Evolutionary conservation across 78 protist species (phyloP).

Genomic region (Dictyostelium purpureum): DNA sequence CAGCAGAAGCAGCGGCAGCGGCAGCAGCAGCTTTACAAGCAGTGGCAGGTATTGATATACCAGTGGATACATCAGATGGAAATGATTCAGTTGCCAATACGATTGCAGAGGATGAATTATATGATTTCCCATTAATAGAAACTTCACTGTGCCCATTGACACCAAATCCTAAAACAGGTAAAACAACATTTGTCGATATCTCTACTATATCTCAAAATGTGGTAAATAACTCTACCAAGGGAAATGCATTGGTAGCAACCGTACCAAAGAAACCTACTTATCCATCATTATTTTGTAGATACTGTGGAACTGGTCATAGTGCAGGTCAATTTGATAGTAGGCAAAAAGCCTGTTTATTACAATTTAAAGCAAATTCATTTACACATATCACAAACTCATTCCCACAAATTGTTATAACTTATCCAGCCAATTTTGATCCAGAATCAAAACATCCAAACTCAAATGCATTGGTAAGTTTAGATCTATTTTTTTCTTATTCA

Average conservation of each 20-base stretch:
- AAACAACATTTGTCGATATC: not conserved
- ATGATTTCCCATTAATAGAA: conserved; percentile 33
- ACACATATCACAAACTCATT: conserved; percentile 24
- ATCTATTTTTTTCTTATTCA: not conserved
- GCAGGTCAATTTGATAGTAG: conserved; percentile 54
- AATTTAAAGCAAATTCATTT: not conserved
- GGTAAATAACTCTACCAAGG: not conserved
- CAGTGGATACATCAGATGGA: too few relatives aligned
- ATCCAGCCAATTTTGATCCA: conserved; percentile 47
- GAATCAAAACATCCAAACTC: conserved; percentile 63
- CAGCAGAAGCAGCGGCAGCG: not conserved
- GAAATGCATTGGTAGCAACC: not conserved
- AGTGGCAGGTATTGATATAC: not conserved
- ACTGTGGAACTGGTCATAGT: conserved; percentile 64
- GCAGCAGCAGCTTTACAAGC: not conserved
- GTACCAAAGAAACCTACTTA: conserved; percentile 27
- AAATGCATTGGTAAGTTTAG: not conserved
- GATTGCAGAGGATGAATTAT: not conserved
- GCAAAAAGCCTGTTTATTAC: conserved; percentile 18
- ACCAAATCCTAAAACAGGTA: not conserved
- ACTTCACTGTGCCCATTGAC: conserved; percentile 6
- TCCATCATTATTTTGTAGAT: conserved; percentile 53
- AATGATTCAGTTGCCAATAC: too few relatives aligned
- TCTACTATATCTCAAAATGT: not conserved
- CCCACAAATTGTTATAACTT: conserved; percentile 46